Percentiles rank a stretch among this genome's conserved stretches.
phyloP scores from a whole-genome alignment of 352 stramenopile genomes.

The Phytophthora crassamura region DNA sequence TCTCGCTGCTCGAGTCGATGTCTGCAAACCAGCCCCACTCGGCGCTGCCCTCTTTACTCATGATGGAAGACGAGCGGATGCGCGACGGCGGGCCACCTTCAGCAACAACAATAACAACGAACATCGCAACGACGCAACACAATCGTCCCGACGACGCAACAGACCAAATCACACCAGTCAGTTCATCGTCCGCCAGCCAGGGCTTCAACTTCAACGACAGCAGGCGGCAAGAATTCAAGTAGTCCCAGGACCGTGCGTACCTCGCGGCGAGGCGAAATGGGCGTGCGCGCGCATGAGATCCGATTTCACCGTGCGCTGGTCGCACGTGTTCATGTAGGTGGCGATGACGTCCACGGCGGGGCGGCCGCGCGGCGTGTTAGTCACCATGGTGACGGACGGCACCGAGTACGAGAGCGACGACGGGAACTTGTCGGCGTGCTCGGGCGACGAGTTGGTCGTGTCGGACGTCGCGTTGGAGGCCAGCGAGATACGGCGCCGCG shows the following conservation, averaged over 20 bases:
- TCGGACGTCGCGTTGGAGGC: slow-evolving; percentile 53
- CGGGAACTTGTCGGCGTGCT: slow-evolving; percentile 51
- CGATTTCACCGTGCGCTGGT: slow-evolving; percentile 78
- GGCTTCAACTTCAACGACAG: slow-evolving; percentile 32
- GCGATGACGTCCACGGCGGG: slow-evolving; percentile 86
- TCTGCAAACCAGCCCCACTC: slow-evolving; percentile 91
- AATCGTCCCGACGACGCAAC: slow-evolving; percentile 30
- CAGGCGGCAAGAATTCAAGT: slow-evolving; percentile 27
- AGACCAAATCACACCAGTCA: slow-evolving; percentile 39
- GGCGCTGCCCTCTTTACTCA: slow-evolving; percentile 81
- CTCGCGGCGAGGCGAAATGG: slow-evolving; percentile 77
- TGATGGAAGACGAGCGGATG: slow-evolving; percentile 70
- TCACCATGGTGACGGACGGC: slow-evolving; percentile 58
- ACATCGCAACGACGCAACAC: slow-evolving; percentile 29
- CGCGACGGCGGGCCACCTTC: slow-evolving; percentile 49
- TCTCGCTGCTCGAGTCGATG: slow-evolving; percentile 89
- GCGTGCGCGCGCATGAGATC: slow-evolving; percentile 80
- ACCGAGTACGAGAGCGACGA: slow-evolving; percentile 80
- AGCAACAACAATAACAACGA: slow-evolving; percentile 15
- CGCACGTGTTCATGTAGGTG: slow-evolving; percentile 91
- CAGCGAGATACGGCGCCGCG: slow-evolving; percentile 53
- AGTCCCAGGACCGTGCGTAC: slow-evolving; percentile 29
- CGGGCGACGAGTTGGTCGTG: slow-evolving; percentile 37
- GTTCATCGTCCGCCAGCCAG: slow-evolving; percentile 28
- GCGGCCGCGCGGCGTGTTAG: slow-evolving; percentile 71